A percentile compares a stretch with the other conserved stretches of the same genome.
Conservation (phyloP, 2,329 filamentous ascomycete species). For the Colletotrichum brevisporum region DNA sequence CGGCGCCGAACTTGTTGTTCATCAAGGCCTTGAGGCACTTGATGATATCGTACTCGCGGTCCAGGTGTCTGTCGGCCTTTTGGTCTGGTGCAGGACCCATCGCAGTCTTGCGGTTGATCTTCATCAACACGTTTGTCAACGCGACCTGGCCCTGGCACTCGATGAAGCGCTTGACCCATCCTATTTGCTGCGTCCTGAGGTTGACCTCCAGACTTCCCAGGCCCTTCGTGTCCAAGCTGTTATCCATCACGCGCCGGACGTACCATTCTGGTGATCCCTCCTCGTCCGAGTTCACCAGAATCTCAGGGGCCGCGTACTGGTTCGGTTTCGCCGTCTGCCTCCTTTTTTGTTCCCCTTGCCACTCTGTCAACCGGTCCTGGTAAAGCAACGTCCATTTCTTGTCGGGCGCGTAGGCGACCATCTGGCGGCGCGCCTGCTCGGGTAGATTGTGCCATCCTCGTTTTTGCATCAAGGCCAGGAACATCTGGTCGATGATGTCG, state of each 20-base stretch:
- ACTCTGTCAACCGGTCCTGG: conserved; percentile 93
- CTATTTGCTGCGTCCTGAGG: conserved; percentile 94
- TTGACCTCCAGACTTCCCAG: conserved; percentile 95
- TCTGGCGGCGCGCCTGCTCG: conserved; percentile 93
- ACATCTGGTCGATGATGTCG: conserved; percentile 89
- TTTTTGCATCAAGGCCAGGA: conserved; percentile 95
- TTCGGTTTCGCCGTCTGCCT: conserved; percentile 78
- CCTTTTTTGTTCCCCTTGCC: conserved; percentile 94
- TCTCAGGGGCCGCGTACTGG: conserved; percentile 77
- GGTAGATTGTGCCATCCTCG: conserved; percentile 97
- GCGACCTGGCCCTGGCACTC: conserved; percentile 98
- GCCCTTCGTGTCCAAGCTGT: conserved; percentile 91
- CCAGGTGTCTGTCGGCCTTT: conserved; percentile 81
- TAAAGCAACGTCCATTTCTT: conserved; percentile 99
- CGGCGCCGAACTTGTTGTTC: conserved; percentile 99
- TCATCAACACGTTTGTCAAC: conserved; percentile 91
- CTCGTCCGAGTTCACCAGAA: conserved; percentile 87
- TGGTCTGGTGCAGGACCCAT: conserved; percentile 74
- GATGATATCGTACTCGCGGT: conserved; percentile 95
- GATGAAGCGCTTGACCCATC: conserved; percentile 96
- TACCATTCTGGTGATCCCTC: conserved; percentile 99
- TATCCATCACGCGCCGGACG: conserved; percentile 96
- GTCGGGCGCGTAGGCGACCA: conserved; percentile 92
- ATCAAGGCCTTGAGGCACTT: conserved; percentile 98
- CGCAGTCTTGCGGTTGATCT: conserved; percentile 90